phyloP scores from a whole-genome alignment of 179 eudicot species.

The Dionaea muscipula region DNA sequence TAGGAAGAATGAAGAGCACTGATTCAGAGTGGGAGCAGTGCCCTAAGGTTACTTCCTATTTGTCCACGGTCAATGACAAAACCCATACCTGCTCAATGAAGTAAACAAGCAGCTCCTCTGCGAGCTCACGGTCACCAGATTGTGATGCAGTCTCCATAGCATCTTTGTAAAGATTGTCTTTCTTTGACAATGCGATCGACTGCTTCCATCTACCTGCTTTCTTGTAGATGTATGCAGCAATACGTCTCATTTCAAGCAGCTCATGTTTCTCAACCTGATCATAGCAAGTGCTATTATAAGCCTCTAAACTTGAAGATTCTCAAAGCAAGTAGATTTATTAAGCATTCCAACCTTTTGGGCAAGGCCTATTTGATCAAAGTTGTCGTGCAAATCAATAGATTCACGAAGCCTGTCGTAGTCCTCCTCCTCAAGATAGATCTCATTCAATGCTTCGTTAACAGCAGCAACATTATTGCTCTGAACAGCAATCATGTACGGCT shows the following conservation, averaged over 20 bases:
- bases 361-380: slow-evolving; percentile 46
- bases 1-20: too few relatives aligned
- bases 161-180: slow-evolving; percentile 35
- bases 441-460: slow-evolving; percentile 41
- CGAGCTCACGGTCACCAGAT: slow-evolving; percentile 44
- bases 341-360: slow-evolving; percentile 29
- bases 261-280: slow-evolving; percentile 37
- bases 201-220: slow-evolving; percentile 47
- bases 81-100: slow-evolving; percentile 32
- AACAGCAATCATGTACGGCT: slow-evolving; percentile 46
- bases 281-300: neutral
- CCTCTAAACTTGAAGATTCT: neutral
- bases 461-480: slow-evolving; percentile 40
- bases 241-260: slow-evolving; percentile 41
- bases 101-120: slow-evolving; percentile 39
- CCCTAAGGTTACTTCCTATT: neutral
- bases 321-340: neutral
- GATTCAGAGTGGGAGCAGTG: too few relatives aligned
- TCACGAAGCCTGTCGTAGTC: slow-evolving; percentile 45
- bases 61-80: neutral
- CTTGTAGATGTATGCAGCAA: slow-evolving; percentile 44
- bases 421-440: slow-evolving; percentile 39
- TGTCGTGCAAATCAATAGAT: slow-evolving; percentile 36
- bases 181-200: slow-evolving; percentile 39
- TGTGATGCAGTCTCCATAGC: slow-evolving; percentile 45